phyloP scores from a whole-genome alignment of 2,329 filamentous ascomycete genomes.

The Colletotrichum lupini region DNA sequence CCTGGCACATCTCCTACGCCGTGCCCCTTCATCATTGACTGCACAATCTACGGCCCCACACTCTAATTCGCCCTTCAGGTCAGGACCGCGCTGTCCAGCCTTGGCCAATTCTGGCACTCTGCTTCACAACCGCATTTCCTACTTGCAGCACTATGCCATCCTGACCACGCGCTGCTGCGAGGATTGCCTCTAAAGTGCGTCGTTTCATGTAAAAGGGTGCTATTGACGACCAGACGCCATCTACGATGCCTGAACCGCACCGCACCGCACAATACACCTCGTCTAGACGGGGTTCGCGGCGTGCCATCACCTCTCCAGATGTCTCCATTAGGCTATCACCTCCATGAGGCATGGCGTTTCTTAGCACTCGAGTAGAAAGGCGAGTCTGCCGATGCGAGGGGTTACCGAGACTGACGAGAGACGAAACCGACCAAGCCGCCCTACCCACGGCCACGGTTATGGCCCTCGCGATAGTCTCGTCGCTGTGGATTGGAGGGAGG shows the following conservation, averaged over 20 bases:
- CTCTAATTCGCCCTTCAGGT: constrained; percentile 24
- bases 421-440: constrained; percentile 19
- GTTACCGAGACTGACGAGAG: constrained; percentile 4
- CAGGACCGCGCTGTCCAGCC: constrained; percentile 22
- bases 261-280: not conserved
- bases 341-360: constrained; percentile 15
- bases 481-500: constrained; percentile 27
- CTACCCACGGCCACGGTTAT: constrained; percentile 3
- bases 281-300: constrained; percentile 1
- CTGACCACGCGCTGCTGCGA: constrained; percentile 11
- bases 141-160: not conserved
- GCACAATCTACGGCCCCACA: constrained; percentile 28
- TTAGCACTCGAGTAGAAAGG: constrained; percentile 1
- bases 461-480: constrained; percentile 17
- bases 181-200: constrained; percentile 15
- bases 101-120: constrained; percentile 23
- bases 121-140: not conserved
- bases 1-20: constrained; percentile 18
- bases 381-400: constrained; percentile 5
- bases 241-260: not conserved
- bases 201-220: constrained; percentile 33
- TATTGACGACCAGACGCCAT: not conserved
- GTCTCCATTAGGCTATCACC: not conserved
- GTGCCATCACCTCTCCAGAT: not conserved
- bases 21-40: constrained; percentile 29